Evolutionary conservation across 805 yeast species (phyloP).

Genomic region (Pichia cephalocereana): DNA sequence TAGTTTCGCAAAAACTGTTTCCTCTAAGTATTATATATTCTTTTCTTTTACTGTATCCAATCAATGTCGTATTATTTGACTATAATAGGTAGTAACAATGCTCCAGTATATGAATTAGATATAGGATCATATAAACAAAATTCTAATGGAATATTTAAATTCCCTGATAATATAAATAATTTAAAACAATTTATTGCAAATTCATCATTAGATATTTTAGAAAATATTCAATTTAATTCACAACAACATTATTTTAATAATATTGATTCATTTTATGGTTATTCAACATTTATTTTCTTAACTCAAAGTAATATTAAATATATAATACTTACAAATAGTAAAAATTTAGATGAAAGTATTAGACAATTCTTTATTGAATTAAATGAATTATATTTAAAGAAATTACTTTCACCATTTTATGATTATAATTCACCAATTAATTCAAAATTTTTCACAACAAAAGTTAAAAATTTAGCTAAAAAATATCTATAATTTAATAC

Average conservation of each 20-base stretch:
- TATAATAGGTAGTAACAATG: conserved; percentile 78
- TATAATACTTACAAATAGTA: conserved; percentile 55
- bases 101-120: conserved; percentile 81
- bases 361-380: conserved; percentile 77
- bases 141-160: conserved; percentile 53
- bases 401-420: conserved; percentile 81
- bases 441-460: conserved; percentile 65
- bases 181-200: conserved; percentile 83
- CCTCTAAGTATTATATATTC: too few species aligned
- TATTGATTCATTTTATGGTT: conserved; percentile 81
- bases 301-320: conserved; percentile 85
- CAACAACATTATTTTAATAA: conserved; percentile 60
- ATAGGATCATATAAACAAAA: conserved; percentile 66
- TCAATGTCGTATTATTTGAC: conserved; percentile 79
- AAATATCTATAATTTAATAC: conserved; percentile 64
- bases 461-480: conserved; percentile 61
- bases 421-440: conserved; percentile 63
- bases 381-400: conserved; percentile 82
- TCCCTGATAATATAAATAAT: conserved; percentile 65
- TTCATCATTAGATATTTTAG: conserved; percentile 83
- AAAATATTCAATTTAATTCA: conserved; percentile 77
- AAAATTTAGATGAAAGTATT: conserved; percentile 57
- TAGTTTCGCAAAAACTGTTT: too few species aligned
- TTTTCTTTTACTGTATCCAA: too few species aligned
- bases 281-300: conserved; percentile 71